Evolutionary conservation across 2,329 filamentous ascomycete species (phyloP), one percentile per base, ranked within the genome.

Genomic region (Neonectria coccinea): DNA sequence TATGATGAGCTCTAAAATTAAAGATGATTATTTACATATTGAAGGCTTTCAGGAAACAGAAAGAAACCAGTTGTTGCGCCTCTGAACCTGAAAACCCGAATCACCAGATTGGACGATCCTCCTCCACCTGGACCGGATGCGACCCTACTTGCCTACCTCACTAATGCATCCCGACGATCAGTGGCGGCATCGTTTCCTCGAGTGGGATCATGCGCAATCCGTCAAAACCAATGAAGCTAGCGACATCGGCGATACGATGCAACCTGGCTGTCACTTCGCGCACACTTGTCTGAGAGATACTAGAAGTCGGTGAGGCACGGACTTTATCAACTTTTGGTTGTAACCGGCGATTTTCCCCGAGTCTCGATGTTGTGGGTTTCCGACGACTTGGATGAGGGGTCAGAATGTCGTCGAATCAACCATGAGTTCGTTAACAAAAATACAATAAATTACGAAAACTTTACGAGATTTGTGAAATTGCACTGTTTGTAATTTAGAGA

Each of bases 241-340:
- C 48, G 48, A 20, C 18, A 18, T 31, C 27, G 27, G 47, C 18
- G n/a, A 12, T 16, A 8, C 20, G 22, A 47, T 27, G 44, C 47
- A 33, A n/a, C 27, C n/a, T 12, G 29, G 9, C 5, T 6, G 47
- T 18, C 27, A 36, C 48, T 51, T 8, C 4, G 27, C 11, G 48
- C 47, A 31, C 11, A 16, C 22, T 10, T 42, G 27, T 20, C 29
- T 51, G 9, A 18, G 8, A 48, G 6, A n/a, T 29, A 27, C n/a
- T 31, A 31, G 27, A 18, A 51, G 48, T 51, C 48, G 48, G 48
- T 51, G 48, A 51, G 29, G 18, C 29, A 29, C n/a, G n/a, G n/a
- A 42, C 18, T 18, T 18, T 18, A 42, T 18, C n/a, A 42, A 18
- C 2, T 20, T 20, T 18, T 20, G 39, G n/a, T 18, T 20, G 39